Evolutionary conservation across 208 protist species (phyloP).

Genomic region (Acanthamoeba culbertsoni): DNA sequence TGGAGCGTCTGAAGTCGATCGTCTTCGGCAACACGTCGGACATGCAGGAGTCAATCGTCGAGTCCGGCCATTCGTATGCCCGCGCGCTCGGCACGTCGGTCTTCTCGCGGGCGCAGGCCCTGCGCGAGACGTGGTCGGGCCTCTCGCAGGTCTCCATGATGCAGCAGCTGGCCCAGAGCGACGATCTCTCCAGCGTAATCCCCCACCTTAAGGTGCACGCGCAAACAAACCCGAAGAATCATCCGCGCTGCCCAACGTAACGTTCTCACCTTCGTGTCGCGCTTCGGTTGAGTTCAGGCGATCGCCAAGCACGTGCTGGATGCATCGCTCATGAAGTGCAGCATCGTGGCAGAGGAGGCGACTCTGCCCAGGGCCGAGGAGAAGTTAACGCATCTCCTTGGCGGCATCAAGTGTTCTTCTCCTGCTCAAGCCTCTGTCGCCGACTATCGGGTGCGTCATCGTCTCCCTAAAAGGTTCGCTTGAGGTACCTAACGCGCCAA

Average conservation of each 20-base stretch:
- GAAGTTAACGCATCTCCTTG: background rate
- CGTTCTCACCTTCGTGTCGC: too few relatives aligned
- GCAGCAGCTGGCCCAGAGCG: slow-evolving; percentile 54
- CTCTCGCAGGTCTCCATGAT: slow-evolving; percentile 37
- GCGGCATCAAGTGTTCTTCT: background rate
- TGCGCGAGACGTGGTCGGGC: slow-evolving; percentile 43
- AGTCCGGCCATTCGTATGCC: slow-evolving; percentile 56
- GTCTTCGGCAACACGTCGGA: slow-evolving; percentile 50
- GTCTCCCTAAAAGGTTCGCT: background rate
- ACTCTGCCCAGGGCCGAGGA: background rate
- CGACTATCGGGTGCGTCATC: background rate
- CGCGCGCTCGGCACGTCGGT: background rate
- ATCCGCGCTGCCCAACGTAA: background rate
- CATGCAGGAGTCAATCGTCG: slow-evolving; percentile 47
- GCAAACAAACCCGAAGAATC: background rate
- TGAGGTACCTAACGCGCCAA: too few relatives aligned
- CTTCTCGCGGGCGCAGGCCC: slow-evolving; percentile 18
- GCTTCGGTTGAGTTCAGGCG: background rate
- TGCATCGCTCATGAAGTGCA: slow-evolving; percentile 33
- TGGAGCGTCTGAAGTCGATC: slow-evolving; percentile 53
- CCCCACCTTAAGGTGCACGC: slow-evolving; percentile 28
- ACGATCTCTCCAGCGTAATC: background rate
- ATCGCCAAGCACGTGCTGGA: slow-evolving; percentile 51
- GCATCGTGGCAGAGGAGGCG: slow-evolving; percentile 28
- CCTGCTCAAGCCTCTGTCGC: background rate